Evolutionary conservation across 805 yeast genomes (phyloP), one percentile per base, ranked within the genome.

Genomic region (Kodamaea neixiangensis): DNA sequence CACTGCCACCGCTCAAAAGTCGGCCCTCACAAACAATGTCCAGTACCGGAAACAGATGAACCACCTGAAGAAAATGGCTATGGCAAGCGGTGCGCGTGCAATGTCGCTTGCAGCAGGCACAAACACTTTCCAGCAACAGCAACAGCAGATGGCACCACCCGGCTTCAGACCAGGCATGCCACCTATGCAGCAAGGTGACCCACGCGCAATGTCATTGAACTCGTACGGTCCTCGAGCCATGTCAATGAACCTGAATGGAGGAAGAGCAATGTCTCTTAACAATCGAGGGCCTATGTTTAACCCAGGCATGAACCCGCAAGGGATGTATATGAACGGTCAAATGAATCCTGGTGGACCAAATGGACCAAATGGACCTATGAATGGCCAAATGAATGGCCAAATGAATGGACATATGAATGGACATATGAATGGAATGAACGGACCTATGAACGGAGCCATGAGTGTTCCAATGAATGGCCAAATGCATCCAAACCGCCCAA

Each of bases 41-140:
- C 85, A 85, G 54, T 87, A 87, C 63, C 73, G 96, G 57, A 87
- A 86, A 57, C 85, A 79, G 57, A 76, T 83, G 77, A 83, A 85
- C 44, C 82, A 81, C 3, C 85, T 82, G 62, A 86, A 83, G 71
- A 87, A 87, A 61, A 60, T 77, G 63, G 79, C 80, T 17, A 62
- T 76, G 57, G 72, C 72, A 14, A 69, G 71, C 9, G 73, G 80
- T 44, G 79, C 83, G 1, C 64, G 78, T 40, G 76, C 79, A 6
- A 73, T 67, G 69, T 66, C 76, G 13, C 62, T 73, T 59, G 71
- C 65, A 34, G 67, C 73, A 2, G 72, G 70, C 45, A 63, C 57
- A 3, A 69, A 58, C 54, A 76, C 69, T 37, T 66, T 63, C 69
- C 51, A 48, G 51, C 50, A 46, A n/a, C 55, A 49, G 44, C 46